Conservation (phyloP, 2,329 filamentous ascomycete genomes). For the Corniculantispora saksenae region DNA sequence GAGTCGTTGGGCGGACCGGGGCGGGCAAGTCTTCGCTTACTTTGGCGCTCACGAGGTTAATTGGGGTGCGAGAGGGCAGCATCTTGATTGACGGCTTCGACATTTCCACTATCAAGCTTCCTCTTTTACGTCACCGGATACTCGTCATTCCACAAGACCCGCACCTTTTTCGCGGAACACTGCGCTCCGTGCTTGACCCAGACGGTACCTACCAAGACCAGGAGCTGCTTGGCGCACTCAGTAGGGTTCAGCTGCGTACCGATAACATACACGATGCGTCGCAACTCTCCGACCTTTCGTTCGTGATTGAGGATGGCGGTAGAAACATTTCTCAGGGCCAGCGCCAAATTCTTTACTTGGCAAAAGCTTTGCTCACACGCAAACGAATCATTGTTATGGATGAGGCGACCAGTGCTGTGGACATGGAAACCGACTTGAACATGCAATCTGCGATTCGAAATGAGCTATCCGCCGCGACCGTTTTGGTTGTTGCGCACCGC, state of each 20-base stretch:
- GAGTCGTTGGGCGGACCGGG: constrained; percentile 69
- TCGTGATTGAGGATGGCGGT: not conserved
- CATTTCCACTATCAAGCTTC: constrained; percentile 64
- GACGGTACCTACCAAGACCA: constrained; percentile 64
- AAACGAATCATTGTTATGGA: constrained; percentile 63
- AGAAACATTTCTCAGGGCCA: constrained; percentile 62
- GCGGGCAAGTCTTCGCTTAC: constrained; percentile 63
- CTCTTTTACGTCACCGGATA: constrained; percentile 66
- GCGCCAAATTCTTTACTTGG: constrained; percentile 67
- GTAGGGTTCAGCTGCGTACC: constrained; percentile 60
- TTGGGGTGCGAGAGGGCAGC: not conserved
- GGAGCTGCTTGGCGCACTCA: constrained; percentile 63
- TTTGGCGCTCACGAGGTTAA: not conserved
- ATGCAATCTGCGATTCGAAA: constrained; percentile 56
- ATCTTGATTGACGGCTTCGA: not conserved
- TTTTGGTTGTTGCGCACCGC: constrained; percentile 68
- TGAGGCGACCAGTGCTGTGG: constrained; percentile 70
- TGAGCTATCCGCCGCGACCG: constrained; percentile 61
- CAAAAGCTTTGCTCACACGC: constrained; percentile 45
- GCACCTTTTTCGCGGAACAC: constrained; percentile 62
- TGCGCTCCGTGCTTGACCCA: constrained; percentile 69
- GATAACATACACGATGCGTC: not conserved
- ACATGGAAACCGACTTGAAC: constrained; percentile 66
- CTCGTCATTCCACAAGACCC: constrained; percentile 74
- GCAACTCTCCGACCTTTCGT: not conserved